Evolutionary conservation across 495 filamentous ascomycete species (phyloP), one percentile per base, ranked within the genome.

Genomic region (Xylaria flabelliformis): DNA sequence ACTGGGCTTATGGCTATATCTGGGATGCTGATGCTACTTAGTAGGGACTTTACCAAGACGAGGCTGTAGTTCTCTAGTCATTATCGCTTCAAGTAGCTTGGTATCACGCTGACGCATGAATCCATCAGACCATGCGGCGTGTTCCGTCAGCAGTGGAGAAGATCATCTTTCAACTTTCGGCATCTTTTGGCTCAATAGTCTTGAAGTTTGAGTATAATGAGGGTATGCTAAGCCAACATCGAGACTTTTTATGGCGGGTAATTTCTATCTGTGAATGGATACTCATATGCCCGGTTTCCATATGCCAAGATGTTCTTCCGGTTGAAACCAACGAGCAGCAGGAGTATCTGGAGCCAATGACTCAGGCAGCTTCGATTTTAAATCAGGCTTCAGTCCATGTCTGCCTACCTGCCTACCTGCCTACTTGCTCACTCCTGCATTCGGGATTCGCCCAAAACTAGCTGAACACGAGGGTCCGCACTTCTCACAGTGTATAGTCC

Each of bases 341-440:
- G 58, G 19, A 61, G 19, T n/a, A 41, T 39, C 58, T 15, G 10
- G 58, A 36, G 58, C 58, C 58, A 39, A 61, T 39, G 19, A 19
- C 17, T 36, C 34, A 41, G 34, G 34, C 19, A 21, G 5, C 2
- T 39, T 21, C 58, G 9, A 21, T 19, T 13, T 59, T 36, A 21
- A 39, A 39, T 61, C 58, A 61, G 58, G 58, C 34, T 4, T 36
- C 58, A 61, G 34, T 61, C 58, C 58, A 61, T 39, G 58, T 36
- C 24, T 32, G 53, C 17, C 24, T 32, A 26, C 53, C 53, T 32
- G 15, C 36, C 36, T 39, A 39, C 6, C 6, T 39, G 8, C 6
- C 6, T 39, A 39, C 26, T 29, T 15, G 1, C n/a, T 12, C 32
- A 9, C 32, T 59, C 19, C 56, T 59, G 56, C 56, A 59, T 19